These are phyloP conservation scores for Mycena crocata DNA, from an alignment of 768 basidiomycete species.

Conservation along the genomic window DNA sequence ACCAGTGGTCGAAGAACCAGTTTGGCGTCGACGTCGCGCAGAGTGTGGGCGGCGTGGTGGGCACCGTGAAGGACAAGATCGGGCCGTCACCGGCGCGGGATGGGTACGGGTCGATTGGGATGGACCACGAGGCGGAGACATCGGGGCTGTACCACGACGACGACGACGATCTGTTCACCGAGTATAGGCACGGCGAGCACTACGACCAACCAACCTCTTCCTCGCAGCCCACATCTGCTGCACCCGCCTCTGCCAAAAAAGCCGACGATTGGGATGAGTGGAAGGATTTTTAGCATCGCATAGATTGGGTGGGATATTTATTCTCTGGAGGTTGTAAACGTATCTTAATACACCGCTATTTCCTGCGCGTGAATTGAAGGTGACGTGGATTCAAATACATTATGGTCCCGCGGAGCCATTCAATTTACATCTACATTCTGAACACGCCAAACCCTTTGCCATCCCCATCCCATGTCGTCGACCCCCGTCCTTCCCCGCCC, in stretches of 20 bases:
- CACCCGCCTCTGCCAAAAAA: slow-evolving; percentile 45
- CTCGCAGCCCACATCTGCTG: slow-evolving; percentile 13
- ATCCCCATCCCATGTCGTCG: slow-evolving; percentile 79
- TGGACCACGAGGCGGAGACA: slow-evolving; percentile 63
- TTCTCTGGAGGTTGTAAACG: slow-evolving; percentile 2
- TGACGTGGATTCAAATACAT: too few species aligned
- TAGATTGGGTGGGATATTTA: slow-evolving; percentile 21
- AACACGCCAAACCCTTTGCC: slow-evolving; percentile 88
- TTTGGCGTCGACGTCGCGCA: slow-evolving; percentile 90
- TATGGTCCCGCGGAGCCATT: too few species aligned
- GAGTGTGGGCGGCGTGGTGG: slow-evolving; percentile 77
- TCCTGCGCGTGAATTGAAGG: too few species aligned
- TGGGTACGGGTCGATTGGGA: slow-evolving; percentile 62
- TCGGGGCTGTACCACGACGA: slow-evolving; percentile 75
- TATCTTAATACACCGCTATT: not conserved
- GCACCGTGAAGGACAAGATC: slow-evolving; percentile 68
- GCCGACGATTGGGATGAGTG: slow-evolving; percentile 78
- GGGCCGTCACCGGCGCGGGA: slow-evolving; percentile 65
- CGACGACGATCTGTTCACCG: slow-evolving; percentile 74
- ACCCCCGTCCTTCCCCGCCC: slow-evolving; percentile 27
- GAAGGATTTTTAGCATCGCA: slow-evolving; percentile 72
- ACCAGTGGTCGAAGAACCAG: slow-evolving; percentile 81
- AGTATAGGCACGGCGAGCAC: slow-evolving; percentile 53
- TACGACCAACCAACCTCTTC: slow-evolving; percentile 32
- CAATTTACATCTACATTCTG: slow-evolving; percentile 75